Evolutionary conservation across 352 stramenopile species (phyloP).

Genomic region (Globisporangium barbulae): DNA sequence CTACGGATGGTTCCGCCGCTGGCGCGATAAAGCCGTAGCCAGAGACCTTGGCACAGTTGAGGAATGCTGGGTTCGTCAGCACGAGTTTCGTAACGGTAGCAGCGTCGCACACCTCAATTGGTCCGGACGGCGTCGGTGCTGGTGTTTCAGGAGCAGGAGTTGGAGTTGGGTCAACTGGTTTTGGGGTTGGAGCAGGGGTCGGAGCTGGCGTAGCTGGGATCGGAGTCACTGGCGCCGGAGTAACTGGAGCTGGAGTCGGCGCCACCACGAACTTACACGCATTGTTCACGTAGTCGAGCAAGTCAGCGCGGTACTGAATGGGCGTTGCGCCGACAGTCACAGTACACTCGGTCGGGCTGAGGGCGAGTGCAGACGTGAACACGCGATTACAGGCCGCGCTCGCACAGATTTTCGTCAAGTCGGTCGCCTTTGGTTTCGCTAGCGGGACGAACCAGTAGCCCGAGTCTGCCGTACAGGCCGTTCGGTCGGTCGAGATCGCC

Average conservation of each 20-base stretch:
- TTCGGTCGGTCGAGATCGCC: constrained; percentile 9
- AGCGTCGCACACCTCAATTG: constrained; percentile 3
- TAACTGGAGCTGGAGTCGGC: background rate
- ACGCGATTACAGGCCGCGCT: constrained; percentile 1
- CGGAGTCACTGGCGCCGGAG: background rate
- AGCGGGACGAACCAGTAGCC: constrained; percentile 9
- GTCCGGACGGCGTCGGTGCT: background rate
- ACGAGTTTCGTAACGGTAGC: constrained; percentile 4
- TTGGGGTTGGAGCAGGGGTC: background rate
- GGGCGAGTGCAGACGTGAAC: background rate
- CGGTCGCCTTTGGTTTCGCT: background rate
- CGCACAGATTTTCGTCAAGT: constrained; percentile 13
- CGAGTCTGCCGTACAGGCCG: constrained; percentile 7
- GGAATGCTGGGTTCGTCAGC: constrained; percentile 8
- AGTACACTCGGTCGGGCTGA: constrained; percentile 16
- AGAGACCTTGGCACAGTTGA: constrained; percentile 1
- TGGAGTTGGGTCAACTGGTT: background rate
- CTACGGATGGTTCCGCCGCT: background rate
- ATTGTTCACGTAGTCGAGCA: constrained; percentile 13
- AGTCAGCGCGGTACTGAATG: constrained; percentile 14
- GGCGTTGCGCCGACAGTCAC: background rate
- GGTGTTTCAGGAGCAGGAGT: background rate
- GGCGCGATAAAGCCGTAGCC: constrained; percentile 9
- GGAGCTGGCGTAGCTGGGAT: background rate
- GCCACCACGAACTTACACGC: constrained; percentile 11